Evolutionary conservation across 78 protist genomes (phyloP), one percentile per base, ranked within the genome.

Genomic region (Planoprotostelium fungivorum): DNA sequence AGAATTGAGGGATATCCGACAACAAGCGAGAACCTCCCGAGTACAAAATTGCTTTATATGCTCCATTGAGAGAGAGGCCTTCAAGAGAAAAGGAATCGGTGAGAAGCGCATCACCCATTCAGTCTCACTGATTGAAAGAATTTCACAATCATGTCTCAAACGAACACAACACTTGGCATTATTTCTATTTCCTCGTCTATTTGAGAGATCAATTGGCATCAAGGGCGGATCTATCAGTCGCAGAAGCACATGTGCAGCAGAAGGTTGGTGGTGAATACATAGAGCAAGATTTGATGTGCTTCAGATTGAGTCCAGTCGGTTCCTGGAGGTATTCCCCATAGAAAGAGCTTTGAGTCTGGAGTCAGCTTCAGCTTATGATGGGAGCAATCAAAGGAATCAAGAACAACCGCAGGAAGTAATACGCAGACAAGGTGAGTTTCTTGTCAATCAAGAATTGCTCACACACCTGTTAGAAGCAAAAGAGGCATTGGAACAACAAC

Each of bases 131-230:
- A n/a, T n/a, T n/a, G n/a, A n/a, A n/a, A n/a, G n/a, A 92, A 34
- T 92, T 92, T 37, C 34, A 29, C 85, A 92, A 92, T 34, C 94
- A 92, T 29, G 89, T 92, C 1, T 90, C 87, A 37, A 92, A 92
- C 85, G 94, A 92, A 35, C 94, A 92, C 89, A 92, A 92, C 88
- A 92, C 89, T 63, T 92, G 94, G 94, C 90, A 92, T 84, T 92
- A 92, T 38, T 85, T 92, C 29, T 92, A 92, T 63, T 92, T 92
- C 84, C 90, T 92, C 86, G 94, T 92, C 84, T 89, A 92, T 86
- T 91, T 92, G 35, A 92, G 90, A 37, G 94, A 92, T 51, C 73
- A 51, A 51, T 16, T 51, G 31, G 16, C 5, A 5, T 51, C 16
- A 51, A 51, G 16, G 31, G 16, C 16, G 31, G 73, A 51, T 5